Evolutionary conservation across 2,329 filamentous ascomycete genomes (phyloP), one percentile per base, ranked within the genome.

Genomic region (Fusarium devonianum): DNA sequence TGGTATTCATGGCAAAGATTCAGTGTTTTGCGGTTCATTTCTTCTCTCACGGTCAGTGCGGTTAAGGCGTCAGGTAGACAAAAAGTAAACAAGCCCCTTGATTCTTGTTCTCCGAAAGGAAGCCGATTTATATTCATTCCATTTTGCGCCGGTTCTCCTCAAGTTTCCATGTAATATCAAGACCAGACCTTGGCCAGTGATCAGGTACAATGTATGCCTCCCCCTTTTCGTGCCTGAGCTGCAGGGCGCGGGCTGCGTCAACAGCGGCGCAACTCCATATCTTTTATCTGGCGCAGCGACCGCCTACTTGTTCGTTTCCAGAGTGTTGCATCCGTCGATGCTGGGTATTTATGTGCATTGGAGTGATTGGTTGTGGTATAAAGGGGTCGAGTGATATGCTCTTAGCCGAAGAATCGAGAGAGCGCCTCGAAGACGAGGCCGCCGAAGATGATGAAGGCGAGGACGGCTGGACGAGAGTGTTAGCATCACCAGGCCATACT

Each of bases 361-460:
- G 25, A 41, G 28, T 22, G 11, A n/a, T n/a, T 30, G 21, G 35
- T 47, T 21, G 38, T 38, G 23, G 35, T 53, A 37, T 29, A 49
- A 35, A 12, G 23, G 22, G 14, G 9, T 9, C 3, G 23, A 34
- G 35, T 21, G 30, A 34, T 30, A 18, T 37, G 17, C 9, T 22
- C 17, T 58, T 67, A 74, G 19, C 63, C 58, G 67, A 81, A 80
- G 70, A 84, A 75, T 62, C 80, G 79, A 32, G 80, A 78, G 53
- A 85, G 62, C 43, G 76, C 71, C 69, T 85, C 82, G 65, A 85
- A 83, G 60, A 84, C 55, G 19, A 85, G 73, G 26, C 83, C 83
- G 52, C 83, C 83, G 54, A 86, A 81, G 62, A 86, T 72, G 64
- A 85, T 73, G 67, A 86, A 86, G 25, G 68, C 82, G 59, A 86